Conservation (phyloP, 2,329 filamentous ascomycete species). For the Mycosphaerella sp. region DNA sequence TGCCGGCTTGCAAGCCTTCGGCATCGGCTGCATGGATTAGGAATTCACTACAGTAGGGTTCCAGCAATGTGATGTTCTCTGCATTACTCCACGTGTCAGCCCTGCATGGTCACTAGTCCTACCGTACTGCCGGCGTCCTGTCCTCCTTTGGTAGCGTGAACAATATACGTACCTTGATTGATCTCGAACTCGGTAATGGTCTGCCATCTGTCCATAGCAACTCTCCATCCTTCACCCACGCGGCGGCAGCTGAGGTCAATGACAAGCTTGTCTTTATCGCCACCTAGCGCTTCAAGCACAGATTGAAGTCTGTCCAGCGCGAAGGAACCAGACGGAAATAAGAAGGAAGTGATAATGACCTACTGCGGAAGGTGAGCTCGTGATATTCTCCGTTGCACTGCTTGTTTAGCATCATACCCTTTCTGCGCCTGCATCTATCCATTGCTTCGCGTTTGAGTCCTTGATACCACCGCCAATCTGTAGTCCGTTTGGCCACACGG, state of each 20-base stretch:
- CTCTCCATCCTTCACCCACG: slow-evolving; percentile 73
- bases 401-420: slow-evolving; percentile 56
- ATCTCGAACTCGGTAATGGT: slow-evolving; percentile 96
- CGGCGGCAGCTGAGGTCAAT: slow-evolving; percentile 90
- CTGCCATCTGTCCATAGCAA: slow-evolving; percentile 99
- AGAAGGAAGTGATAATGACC: slow-evolving; percentile 95
- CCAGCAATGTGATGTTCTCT: slow-evolving; percentile 75
- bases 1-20: slow-evolving; percentile 84
- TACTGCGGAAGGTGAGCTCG: slow-evolving; percentile 41
- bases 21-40: slow-evolving; percentile 96
- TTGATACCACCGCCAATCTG: slow-evolving; percentile 94
- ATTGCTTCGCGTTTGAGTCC: slow-evolving; percentile 73
- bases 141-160: slow-evolving; percentile 2
- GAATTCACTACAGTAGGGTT: slow-evolving; percentile 93
- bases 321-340: slow-evolving; percentile 81
- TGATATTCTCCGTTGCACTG: background rate
- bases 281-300: slow-evolving; percentile 65
- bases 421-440: slow-evolving; percentile 82
- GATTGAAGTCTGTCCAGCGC: slow-evolving; percentile 68
- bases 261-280: slow-evolving; percentile 74
- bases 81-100: slow-evolving; percentile 18
- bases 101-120: slow-evolving; percentile 13
- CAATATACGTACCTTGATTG: slow-evolving; percentile 58
- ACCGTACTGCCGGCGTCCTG: slow-evolving; percentile 1
- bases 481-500: slow-evolving; percentile 69